phyloP scores from a whole-genome alignment of 108 stramenopile genomes.

The Cylindrotheca fusiformis region DNA sequence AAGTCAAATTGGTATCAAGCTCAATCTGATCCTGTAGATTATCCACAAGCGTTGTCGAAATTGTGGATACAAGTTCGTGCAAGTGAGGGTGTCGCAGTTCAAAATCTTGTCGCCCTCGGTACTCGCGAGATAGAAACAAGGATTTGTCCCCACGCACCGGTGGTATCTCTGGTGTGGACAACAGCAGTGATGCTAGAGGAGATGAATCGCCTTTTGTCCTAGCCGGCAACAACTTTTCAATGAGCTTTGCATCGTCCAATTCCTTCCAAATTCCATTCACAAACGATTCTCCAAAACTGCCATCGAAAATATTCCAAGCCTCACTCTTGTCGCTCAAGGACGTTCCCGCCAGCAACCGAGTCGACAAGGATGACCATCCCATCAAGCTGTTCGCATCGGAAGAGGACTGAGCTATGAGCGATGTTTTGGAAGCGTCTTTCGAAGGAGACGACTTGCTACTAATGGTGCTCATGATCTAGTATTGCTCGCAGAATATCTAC shows the following conservation, averaged over 20 bases:
- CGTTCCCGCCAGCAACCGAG: conserved; percentile 14
- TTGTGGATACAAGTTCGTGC: conserved; percentile 26
- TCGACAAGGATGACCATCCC: conserved; percentile 15
- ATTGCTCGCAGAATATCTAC: no score
- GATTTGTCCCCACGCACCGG: conserved; percentile 44
- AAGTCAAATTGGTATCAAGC: conserved; percentile 41
- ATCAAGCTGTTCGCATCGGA: conserved; percentile 1
- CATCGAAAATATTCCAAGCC: conserved; percentile 48
- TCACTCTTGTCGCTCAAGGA: not conserved
- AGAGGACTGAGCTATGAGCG: no score
- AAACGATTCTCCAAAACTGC: conserved; percentile 33
- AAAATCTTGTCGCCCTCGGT: conserved; percentile 27
- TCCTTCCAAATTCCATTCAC: conserved; percentile 10
- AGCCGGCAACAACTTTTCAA: conserved; percentile 27
- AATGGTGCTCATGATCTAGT: no score
- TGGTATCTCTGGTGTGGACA: conserved; percentile 6
- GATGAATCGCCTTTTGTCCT: conserved; percentile 27
- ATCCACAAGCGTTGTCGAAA: conserved; percentile 28
- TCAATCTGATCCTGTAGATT: conserved; percentile 13
- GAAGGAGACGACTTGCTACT: no score
- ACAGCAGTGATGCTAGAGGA: conserved; percentile 24
- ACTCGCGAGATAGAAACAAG: conserved; percentile 41
- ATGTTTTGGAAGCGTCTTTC: no score
- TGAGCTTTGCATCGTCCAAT: conserved; percentile 11
- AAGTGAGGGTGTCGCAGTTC: conserved; percentile 32